Percentiles rank a stretch among this genome's conserved stretches.
phyloP scores from a whole-genome alignment of 1,284 basidiomycete genomes.

The Peniophora sp. region DNA sequence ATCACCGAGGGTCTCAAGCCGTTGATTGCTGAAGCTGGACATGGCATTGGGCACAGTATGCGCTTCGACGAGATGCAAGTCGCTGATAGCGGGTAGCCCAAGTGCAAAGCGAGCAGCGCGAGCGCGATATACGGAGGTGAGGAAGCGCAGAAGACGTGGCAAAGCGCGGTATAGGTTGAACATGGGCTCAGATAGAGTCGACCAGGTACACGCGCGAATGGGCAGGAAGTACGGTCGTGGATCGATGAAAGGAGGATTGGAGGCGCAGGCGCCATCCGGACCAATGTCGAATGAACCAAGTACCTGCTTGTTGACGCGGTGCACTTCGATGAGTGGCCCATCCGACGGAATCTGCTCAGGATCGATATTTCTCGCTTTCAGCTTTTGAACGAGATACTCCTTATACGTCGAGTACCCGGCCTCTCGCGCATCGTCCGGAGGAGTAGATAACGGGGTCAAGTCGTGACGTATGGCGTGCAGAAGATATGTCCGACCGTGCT shows the following conservation, averaged over 20 bases:
- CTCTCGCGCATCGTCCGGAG: constrained; percentile 41
- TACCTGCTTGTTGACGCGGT: constrained; percentile 31
- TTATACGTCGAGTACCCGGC: constrained; percentile 40
- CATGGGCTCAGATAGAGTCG: constrained; percentile 38
- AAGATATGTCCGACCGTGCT: constrained; percentile 46
- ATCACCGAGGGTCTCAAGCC: constrained; percentile 79
- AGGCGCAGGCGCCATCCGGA: constrained; percentile 4
- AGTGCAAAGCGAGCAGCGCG: constrained; percentile 42
- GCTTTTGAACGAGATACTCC: constrained; percentile 50
- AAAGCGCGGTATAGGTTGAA: constrained; percentile 46
- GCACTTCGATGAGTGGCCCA: constrained; percentile 54
- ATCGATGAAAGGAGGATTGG: constrained; percentile 4
- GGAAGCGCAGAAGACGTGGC: constrained; percentile 57
- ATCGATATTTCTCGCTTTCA: constrained; percentile 36
- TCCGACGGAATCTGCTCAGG: constrained; percentile 34
- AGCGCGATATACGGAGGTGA: constrained; percentile 58
- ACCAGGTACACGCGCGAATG: constrained; percentile 41
- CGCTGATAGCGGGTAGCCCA: constrained; percentile 47
- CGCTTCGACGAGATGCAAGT: constrained; percentile 59
- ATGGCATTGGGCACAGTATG: constrained; percentile 60
- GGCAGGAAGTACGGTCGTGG: constrained; percentile 34
- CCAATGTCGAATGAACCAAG: constrained; percentile 36
- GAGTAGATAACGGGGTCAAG: constrained; percentile 51
- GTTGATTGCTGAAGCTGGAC: constrained; percentile 69
- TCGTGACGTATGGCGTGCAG: constrained; percentile 54